A percentile compares a stretch with the other conserved stretches of the same genome.
Conservation (phyloP, 768 basidiomycete genomes). For the Rhodotorula paludigena region DNA sequence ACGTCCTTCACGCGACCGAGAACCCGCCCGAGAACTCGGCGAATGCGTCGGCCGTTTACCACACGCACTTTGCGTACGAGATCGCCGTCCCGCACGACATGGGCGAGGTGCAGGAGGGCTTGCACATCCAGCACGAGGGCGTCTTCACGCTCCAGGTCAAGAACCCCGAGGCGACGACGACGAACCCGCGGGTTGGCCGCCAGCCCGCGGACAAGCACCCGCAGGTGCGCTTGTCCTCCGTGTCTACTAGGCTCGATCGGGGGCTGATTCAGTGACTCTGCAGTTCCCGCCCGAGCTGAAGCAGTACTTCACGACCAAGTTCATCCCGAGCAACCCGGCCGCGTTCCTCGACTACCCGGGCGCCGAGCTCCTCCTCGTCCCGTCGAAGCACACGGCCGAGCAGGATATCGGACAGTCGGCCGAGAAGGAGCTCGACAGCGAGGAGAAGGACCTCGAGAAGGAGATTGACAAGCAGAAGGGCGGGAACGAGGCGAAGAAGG, state of each 20-base stretch:
- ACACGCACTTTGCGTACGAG: slow-evolving; percentile 53
- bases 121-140: slow-evolving; percentile 57
- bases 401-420: slow-evolving; percentile 51
- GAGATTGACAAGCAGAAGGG: slow-evolving; percentile 49
- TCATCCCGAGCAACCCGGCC: slow-evolving; percentile 54
- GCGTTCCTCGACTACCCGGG: slow-evolving; percentile 58
- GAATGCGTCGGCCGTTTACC: slow-evolving; percentile 45
- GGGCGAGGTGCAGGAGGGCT: slow-evolving; percentile 57
- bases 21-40: slow-evolving; percentile 23
- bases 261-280: neutral
- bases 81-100: slow-evolving; percentile 47
- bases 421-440: slow-evolving; percentile 26
- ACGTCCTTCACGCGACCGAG: slow-evolving; percentile 57
- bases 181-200: slow-evolving; percentile 46
- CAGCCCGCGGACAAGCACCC: slow-evolving; percentile 26
- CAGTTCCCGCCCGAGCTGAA: slow-evolving; percentile 32
- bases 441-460: slow-evolving; percentile 23
- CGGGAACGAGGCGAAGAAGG: slow-evolving; percentile 40
- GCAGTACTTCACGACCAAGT: slow-evolving; percentile 50
- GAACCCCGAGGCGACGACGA: slow-evolving; percentile 56
- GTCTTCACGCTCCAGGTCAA: slow-evolving; percentile 61
- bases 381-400: slow-evolving; percentile 54
- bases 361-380: slow-evolving; percentile 57
- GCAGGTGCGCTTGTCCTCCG: neutral
- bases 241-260: no score